Base-by-base conservation (phyloP, 2,329 filamentous ascomycete genomes). In the Phialemonium atrogriseum region DNA sequence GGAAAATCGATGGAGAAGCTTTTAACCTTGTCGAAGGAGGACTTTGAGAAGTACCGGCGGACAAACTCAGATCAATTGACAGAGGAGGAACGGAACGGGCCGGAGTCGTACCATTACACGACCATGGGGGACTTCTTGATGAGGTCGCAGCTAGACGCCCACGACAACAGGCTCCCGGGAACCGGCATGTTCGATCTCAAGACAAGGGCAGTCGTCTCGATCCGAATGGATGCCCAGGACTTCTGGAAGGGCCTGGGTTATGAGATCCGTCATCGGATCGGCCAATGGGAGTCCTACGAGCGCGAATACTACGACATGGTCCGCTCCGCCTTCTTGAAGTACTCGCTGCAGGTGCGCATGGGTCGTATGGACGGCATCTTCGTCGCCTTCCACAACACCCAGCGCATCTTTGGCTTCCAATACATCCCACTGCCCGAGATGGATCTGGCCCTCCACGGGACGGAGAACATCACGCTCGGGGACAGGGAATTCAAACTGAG, bases 301-400 rank as follows among this genome's bases (percentile, higher is more conserved):
- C 78, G 88, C 36, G 93, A 98, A 50, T 95, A 91, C 55, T 94
- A 81, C 54, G 91, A 98, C 56, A 93, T 98, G 87, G 89, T 94
- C 37, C 75, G 93, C 32, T 76, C 88, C 2, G 91, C 89, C 0
- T 89, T 98, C 60, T 65, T 98, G 34, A 98, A 98, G 51, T 98
- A 98, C 56, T 94, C 88, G 8, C 67, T 98, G 18, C 91, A 98
- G 58, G 93, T 89, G 17, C 84, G 91, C 26, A 93, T 98, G 76
- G 91, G 93, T 12, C 79, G 88, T 30, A 98, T 98, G 93, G 89
- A 98, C 51, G 91, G 91, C 33, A 95, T 96, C 30, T 98, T 96
- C 50, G 84, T 96, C 14, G 91, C 91, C 3, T 98, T 79, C 53
- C 91, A 98, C 64, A 98, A 98, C 53, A 84, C 87, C 3, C 72